Base-by-base conservation (phyloP, 768 basidiomycete species). In the Lentinula boryana region DNA sequence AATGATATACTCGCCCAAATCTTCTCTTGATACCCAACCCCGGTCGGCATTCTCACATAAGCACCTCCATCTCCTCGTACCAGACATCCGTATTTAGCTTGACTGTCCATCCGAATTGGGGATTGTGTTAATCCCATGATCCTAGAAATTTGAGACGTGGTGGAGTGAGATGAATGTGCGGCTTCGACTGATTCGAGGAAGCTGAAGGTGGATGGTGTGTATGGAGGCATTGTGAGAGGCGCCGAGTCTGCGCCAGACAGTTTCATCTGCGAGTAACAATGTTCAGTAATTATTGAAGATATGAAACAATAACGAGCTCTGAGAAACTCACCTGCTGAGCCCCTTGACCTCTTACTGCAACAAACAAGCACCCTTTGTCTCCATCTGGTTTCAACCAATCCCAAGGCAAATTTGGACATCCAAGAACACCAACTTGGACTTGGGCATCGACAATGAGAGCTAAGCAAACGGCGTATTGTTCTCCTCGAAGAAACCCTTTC, bases 111-210 rank as follows among this genome's bases (percentile, higher is more conserved):
- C n/a, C 93, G 80, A 15, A 86, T 78, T 8, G 91, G 86, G 0
- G 80, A 69, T 1, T 81, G 75, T n/a, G 85, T 84, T 58, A 97
- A 81, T 1, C 81, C 81, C 27, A 98, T 76, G 4, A 87, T 66
- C 33, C 80, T 67, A 0, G 90, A 85, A 40, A 98, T 88, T 23
- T 79, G 80, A 35, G 84, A 84, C 68, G 89, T 94, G 72, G 93
- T 89, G 2, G 85, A 84, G 62, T 95, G 91, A n/a, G 93, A 90
- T 1, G 92, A 88, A 70, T 99, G 97, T 0, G 87, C 88, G 4
- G 90, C 84, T 69, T 99, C 96, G 50, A 96, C 91, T 3, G 91
- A 94, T 76, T 98, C 95, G 63, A 98, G 85, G 74, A 95, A 86
- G 62, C 79, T 81, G 55, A 93, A 76, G 12, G 72, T 72, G 8